phyloP scores from a whole-genome alignment of 179 eudicot genomes.

The Sideroxylon spinosum region DNA sequence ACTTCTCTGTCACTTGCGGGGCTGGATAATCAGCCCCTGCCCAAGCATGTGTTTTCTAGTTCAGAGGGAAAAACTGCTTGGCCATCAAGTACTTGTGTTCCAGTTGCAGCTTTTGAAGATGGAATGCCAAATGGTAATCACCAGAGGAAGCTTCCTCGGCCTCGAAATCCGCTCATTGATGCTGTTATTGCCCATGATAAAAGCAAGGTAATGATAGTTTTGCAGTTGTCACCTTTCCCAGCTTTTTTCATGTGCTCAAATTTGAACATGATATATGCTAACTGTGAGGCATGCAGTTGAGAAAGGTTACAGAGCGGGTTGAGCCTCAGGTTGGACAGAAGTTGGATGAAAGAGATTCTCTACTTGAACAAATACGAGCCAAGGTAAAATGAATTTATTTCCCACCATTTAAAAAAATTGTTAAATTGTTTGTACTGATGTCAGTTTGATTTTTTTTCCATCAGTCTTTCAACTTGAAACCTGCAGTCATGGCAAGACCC shows the following conservation, averaged over 20 bases:
- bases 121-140: constrained; percentile 42
- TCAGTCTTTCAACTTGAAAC: constrained; percentile 87
- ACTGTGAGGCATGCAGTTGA: constrained; percentile 42
- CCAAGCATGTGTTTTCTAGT: constrained; percentile 20
- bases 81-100: constrained; percentile 30
- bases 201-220: constrained; percentile 62
- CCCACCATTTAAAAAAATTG: background rate
- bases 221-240: background rate
- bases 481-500: constrained; percentile 63
- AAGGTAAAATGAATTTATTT: constrained; percentile 42
- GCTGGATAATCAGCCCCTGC: constrained; percentile 27
- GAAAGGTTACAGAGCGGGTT: constrained; percentile 68
- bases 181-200: constrained; percentile 84
- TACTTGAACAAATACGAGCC: constrained; percentile 78
- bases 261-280: background rate
- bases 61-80: constrained; percentile 35
- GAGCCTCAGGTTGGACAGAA: constrained; percentile 37
- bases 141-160: constrained; percentile 64
- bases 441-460: constrained; percentile 12
- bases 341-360: constrained; percentile 68
- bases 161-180: constrained; percentile 86
- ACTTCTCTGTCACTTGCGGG: constrained; percentile 18
- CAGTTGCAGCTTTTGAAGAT: constrained; percentile 31
- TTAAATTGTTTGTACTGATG: constrained; percentile 19
- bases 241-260: background rate